These are phyloP conservation scores for Clitocybe nebularis DNA, from an alignment of 1,284 basidiomycete species.

Conservation along the genomic window DNA sequence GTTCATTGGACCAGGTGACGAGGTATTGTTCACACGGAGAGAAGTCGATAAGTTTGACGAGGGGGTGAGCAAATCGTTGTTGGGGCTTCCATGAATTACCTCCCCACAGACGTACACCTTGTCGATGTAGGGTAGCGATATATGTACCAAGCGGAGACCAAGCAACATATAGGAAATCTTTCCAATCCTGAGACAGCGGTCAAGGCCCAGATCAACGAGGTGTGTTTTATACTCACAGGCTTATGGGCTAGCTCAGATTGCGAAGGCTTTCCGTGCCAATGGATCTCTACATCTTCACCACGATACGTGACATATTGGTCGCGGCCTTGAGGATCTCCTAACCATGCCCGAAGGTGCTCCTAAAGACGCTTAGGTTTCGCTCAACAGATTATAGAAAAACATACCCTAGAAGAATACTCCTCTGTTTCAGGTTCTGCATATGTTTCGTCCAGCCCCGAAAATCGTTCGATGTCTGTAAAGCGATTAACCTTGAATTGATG, in stretches of 20 bases:
- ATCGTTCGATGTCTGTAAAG: constrained; percentile 92
- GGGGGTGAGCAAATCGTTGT: constrained; percentile 91
- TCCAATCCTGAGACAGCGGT: constrained; percentile 71
- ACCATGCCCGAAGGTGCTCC: constrained; percentile 96
- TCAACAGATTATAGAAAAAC: constrained; percentile 17
- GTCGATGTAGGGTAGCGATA: constrained; percentile 91
- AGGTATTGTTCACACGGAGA: constrained; percentile 97
- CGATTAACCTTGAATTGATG: constrained; percentile 90
- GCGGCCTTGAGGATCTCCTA: constrained; percentile 87
- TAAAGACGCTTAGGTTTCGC: constrained; percentile 27
- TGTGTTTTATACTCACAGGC: constrained; percentile 47
- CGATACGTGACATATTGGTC: constrained; percentile 97
- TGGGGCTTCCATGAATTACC: constrained; percentile 85
- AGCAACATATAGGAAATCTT: constrained; percentile 89
- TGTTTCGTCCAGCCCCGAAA: constrained; percentile 76
- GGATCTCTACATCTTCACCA: constrained; percentile 87
- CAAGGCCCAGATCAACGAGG: constrained; percentile 10
- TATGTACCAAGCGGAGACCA: constrained; percentile 98
- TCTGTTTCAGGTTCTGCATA: constrained; percentile 80
- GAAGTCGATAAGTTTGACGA: constrained; percentile 96
- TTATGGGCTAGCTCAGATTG: constrained; percentile 82
- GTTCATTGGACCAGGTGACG: constrained; percentile 97
- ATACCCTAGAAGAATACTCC: constrained; percentile 79
- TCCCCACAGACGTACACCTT: constrained; percentile 96
- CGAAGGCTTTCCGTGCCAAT: constrained; percentile 93